phyloP scores from a whole-genome alignment of 1,139 yeast species.

The Magnusiomyces ingens region DNA sequence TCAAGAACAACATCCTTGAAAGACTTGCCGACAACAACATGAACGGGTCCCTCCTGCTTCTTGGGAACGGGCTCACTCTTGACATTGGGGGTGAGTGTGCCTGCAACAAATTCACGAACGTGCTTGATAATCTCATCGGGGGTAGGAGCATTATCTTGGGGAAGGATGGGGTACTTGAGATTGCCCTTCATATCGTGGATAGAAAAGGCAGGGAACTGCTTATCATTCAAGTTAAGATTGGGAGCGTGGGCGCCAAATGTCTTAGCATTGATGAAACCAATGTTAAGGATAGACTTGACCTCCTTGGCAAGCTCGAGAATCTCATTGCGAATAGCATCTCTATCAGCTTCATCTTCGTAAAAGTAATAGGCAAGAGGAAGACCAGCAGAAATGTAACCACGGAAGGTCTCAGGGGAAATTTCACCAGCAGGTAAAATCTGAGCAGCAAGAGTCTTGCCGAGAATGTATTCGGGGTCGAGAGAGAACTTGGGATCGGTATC shows the following conservation, averaged over 20 bases:
- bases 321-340: constrained; percentile 45
- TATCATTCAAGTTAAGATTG: constrained; percentile 75
- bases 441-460: constrained; percentile 46
- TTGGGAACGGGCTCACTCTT: constrained; percentile 89
- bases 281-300: constrained; percentile 73
- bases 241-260: constrained; percentile 85
- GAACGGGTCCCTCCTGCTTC: constrained; percentile 63
- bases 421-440: constrained; percentile 92
- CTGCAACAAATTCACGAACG: constrained; percentile 57
- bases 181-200: constrained; percentile 66
- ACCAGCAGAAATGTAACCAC: constrained; percentile 62
- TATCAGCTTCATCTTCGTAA: constrained; percentile 64
- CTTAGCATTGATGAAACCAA: constrained; percentile 82
- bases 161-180: constrained; percentile 67
- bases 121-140: constrained; percentile 48
- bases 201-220: constrained; percentile 77
- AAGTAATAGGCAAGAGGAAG: constrained; percentile 85
- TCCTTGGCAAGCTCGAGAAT: constrained; percentile 62
- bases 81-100: constrained; percentile 61
- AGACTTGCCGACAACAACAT: constrained; percentile 77
- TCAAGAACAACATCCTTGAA: constrained; percentile 67
- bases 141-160: constrained; percentile 42
- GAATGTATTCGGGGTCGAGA: constrained; percentile 35
- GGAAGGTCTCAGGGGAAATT: constrained; percentile 75
- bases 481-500: constrained; percentile 30